Evolutionary conservation across 108 stramenopile species (phyloP).

Genomic region (Conticribra weissflogii): DNA sequence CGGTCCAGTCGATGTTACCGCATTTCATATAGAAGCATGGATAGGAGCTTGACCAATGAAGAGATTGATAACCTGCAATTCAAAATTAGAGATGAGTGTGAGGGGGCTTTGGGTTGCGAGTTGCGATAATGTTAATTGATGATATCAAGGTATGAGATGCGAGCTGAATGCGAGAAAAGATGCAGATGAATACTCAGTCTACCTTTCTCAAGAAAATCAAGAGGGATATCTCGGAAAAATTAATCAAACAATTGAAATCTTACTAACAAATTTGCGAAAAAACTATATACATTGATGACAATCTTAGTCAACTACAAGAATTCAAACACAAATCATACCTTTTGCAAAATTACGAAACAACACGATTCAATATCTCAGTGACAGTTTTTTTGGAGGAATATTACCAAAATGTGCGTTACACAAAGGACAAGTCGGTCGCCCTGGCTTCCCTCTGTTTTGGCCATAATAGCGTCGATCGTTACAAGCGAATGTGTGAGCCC

Average conservation of each 20-base stretch:
- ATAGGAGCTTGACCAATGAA: conserved; percentile 94
- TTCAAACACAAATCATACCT: not conserved
- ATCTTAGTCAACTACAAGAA: too few relatives aligned
- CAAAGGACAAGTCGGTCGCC: conserved; percentile 57
- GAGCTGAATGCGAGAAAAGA: not conserved
- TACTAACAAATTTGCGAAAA: too few relatives aligned
- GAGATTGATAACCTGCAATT: conserved; percentile 95
- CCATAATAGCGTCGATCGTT: conserved; percentile 8
- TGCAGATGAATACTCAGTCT: not conserved
- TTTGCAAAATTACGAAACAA: not conserved
- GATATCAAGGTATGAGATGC: not conserved
- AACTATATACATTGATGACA: too few relatives aligned
- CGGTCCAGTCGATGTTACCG: conserved; percentile 86
- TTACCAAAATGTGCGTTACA: conserved; percentile 45
- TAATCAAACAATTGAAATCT: too few relatives aligned
- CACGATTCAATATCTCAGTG: not conserved
- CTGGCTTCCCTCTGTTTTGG: conserved; percentile 29
- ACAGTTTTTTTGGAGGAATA: not conserved
- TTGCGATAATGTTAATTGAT: conserved; percentile 8
- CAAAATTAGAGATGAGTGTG: conserved; percentile 49
- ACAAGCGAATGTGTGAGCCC: conserved; percentile 59
- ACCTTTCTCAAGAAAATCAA: too few relatives aligned
- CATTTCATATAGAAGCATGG: conserved; percentile 95
- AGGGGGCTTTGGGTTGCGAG: conserved; percentile 29
- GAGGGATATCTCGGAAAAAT: too few relatives aligned